A percentile compares a stretch with the other conserved stretches of the same genome.
Evolutionary conservation across 805 yeast species (phyloP).

Genomic region (Yamadazyma akitaensis): DNA sequence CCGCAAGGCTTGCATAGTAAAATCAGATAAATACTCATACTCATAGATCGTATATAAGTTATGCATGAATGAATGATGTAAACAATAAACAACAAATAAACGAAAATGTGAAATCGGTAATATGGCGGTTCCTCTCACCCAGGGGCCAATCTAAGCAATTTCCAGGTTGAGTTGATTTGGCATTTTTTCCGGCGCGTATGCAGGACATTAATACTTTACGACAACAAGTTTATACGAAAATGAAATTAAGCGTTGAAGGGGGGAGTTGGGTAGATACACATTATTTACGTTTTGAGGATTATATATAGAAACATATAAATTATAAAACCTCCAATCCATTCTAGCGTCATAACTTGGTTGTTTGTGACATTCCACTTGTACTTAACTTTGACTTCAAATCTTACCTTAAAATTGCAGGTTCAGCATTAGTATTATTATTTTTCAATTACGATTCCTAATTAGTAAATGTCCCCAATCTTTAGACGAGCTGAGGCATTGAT

Average conservation of each 20-base stretch:
- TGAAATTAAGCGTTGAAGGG: background rate
- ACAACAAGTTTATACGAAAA: background rate
- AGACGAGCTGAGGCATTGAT: background rate
- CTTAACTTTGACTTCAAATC: no score
- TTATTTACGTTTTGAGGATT: background rate
- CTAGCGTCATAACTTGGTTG: background rate
- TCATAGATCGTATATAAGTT: background rate
- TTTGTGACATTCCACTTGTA: no score
- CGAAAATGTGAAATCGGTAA: no score
- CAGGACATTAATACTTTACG: constrained; percentile 1
- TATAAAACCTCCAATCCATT: background rate
- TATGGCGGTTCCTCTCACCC: no score
- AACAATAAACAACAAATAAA: no score
- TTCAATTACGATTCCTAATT: background rate
- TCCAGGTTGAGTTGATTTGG: background rate
- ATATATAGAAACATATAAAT: background rate
- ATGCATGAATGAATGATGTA: background rate
- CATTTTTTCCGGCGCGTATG: background rate
- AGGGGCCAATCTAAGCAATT: background rate
- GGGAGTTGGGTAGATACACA: background rate
- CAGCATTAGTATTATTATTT: no score
- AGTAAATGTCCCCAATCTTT: background rate
- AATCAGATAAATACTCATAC: background rate
- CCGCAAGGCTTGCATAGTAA: background rate
- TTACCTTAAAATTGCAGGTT: no score